Evolutionary conservation across 2,329 filamentous ascomycete species (phyloP).

Genomic region (Calonectria fujianensis): DNA sequence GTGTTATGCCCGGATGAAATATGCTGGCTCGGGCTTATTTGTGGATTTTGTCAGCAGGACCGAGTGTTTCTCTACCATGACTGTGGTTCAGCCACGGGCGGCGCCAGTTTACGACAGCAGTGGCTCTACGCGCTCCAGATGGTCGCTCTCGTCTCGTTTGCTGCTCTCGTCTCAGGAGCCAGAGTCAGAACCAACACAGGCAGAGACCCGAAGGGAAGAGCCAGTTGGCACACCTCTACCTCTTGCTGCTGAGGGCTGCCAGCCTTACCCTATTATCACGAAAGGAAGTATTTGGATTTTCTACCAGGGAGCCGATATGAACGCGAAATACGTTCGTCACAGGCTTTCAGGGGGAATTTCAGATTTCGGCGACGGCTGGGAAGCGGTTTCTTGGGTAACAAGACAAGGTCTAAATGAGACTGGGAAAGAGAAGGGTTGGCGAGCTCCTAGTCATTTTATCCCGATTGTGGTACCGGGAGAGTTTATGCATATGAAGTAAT

Average conservation of each 20-base stretch:
- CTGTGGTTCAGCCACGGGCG: neutral
- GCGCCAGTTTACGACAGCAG: neutral
- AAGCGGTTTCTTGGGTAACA: conserved; percentile 17
- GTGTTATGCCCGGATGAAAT: conserved; percentile 11
- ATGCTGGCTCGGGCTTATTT: conserved; percentile 29
- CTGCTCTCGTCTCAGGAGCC: neutral
- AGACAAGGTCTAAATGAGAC: neutral
- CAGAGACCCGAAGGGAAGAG: neutral
- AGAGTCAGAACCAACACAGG: neutral
- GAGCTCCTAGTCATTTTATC: conserved; percentile 23
- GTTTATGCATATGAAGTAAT: conserved; percentile 31
- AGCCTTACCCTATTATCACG: conserved; percentile 12
- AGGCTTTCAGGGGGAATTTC: neutral
- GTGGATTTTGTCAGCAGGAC: conserved; percentile 15
- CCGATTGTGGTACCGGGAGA: conserved; percentile 23
- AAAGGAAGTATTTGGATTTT: conserved; percentile 28
- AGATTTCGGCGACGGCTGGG: conserved; percentile 7
- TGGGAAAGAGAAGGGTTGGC: neutral
- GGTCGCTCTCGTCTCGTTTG: conserved; percentile 8
- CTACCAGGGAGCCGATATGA: conserved; percentile 28
- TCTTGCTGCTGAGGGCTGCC: conserved; percentile 16
- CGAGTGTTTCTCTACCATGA: neutral
- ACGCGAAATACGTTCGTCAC: conserved; percentile 21
- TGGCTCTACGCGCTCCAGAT: neutral
- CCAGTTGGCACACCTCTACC: neutral